Evolutionary conservation across 1,139 yeast genomes (phyloP).

Genomic region (Debaryomycetaceae sp.): DNA sequence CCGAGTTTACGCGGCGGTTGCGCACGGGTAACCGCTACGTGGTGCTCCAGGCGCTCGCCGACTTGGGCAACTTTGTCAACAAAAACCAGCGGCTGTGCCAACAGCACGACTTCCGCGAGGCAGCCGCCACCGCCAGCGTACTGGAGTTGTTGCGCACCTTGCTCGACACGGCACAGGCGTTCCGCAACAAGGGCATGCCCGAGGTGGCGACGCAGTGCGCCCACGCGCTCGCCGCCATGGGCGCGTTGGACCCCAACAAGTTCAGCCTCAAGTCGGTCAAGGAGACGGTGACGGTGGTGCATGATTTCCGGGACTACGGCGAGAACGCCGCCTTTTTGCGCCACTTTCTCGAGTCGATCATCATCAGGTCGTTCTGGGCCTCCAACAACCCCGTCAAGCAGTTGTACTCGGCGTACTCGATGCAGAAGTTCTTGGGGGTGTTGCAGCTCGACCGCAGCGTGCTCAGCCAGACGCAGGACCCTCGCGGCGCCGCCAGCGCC

Average conservation of each 20-base stretch:
- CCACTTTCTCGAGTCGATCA: conserved; percentile 59
- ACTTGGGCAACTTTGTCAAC: conserved; percentile 50
- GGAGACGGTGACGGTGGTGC: conserved; percentile 46
- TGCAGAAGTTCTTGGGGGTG: conserved; percentile 77
- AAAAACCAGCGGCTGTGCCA: conserved; percentile 48
- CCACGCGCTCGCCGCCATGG: conserved; percentile 68
- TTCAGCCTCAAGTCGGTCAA: conserved; percentile 46
- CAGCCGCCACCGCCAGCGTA: conserved; percentile 26
- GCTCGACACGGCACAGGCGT: conserved; percentile 57
- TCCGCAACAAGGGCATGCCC: conserved; percentile 39
- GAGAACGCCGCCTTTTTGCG: conserved; percentile 66
- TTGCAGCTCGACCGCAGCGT: conserved; percentile 50
- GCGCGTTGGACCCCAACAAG: conserved; percentile 70
- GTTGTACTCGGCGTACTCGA: conserved; percentile 77
- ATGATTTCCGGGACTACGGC: conserved; percentile 55
- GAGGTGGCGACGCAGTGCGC: conserved; percentile 59
- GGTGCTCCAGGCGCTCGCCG: conserved; percentile 72
- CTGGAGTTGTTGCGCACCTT: conserved; percentile 51
- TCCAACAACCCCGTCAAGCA: conserved; percentile 86
- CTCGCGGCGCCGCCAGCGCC: conserved; percentile 14
- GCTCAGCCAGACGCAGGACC: conserved; percentile 11
- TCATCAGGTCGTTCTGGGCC: conserved; percentile 83
- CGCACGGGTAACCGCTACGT: conserved; percentile 71
- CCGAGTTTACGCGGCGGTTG: conserved; percentile 53
- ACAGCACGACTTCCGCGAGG: conserved; percentile 28